phyloP scores from a whole-genome alignment of 1,284 basidiomycete species.

The Schizophyllum commune region DNA sequence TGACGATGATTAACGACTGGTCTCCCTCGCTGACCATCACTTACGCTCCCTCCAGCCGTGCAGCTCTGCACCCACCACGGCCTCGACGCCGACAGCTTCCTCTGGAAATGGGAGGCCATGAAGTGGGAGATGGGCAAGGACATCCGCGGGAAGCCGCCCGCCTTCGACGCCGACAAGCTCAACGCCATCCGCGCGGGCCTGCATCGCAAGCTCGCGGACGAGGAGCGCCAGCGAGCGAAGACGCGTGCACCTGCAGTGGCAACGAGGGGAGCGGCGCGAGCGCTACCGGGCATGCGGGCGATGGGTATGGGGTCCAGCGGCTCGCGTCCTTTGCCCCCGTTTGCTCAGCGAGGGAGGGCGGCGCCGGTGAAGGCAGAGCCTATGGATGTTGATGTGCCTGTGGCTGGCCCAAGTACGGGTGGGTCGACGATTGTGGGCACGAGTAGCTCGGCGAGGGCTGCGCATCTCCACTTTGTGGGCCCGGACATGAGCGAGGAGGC shows the following conservation, averaged over 20 bases:
- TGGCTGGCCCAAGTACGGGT: constrained; percentile 35
- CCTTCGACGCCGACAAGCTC: constrained; percentile 34
- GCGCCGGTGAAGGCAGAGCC: constrained; percentile 29
- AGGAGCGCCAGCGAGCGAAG: constrained; percentile 31
- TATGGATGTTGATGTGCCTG: constrained; percentile 15
- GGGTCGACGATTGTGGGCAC: constrained; percentile 19
- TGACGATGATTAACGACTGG: too few species aligned
- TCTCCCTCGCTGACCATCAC: too few species aligned
- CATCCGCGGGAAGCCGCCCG: constrained; percentile 15
- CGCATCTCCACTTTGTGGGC: not conserved
- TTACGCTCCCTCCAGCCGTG: constrained; percentile 38
- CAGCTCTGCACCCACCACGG: constrained; percentile 61
- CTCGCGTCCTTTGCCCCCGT: not conserved
- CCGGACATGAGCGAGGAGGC: not conserved
- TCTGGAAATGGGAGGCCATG: constrained; percentile 65
- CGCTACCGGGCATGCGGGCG: constrained; percentile 17
- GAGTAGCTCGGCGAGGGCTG: not conserved
- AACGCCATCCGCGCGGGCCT: constrained; percentile 46
- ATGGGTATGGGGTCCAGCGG: constrained; percentile 21
- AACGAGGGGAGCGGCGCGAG: constrained; percentile 6
- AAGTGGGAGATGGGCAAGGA: constrained; percentile 20
- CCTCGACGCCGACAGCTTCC: constrained; percentile 46
- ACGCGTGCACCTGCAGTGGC: constrained; percentile 14
- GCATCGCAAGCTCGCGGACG: constrained; percentile 40
- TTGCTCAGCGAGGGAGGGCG: not conserved